Percentiles rank a stretch among this genome's conserved stretches.
These are phyloP conservation scores for Tetrahymena elliotti DNA, from an alignment of 73 alveolate genomes.

Conservation along the genomic window DNA sequence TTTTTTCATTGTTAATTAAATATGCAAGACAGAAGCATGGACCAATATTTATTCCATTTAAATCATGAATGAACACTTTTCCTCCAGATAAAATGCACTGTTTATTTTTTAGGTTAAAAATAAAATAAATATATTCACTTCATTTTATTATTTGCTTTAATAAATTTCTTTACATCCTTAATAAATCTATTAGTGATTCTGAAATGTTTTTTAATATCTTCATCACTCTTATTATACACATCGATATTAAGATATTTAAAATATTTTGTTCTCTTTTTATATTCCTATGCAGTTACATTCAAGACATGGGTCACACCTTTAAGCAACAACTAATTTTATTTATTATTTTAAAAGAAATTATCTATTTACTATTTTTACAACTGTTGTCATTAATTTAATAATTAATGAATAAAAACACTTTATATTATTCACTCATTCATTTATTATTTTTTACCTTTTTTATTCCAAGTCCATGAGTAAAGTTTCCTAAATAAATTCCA, in stretches of 20 bases:
- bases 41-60: constrained; percentile 79
- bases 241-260: constrained; percentile 74
- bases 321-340: constrained; percentile 52
- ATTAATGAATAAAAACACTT: background rate
- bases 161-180: constrained; percentile 53
- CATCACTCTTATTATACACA: constrained; percentile 76
- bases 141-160: no score
- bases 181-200: constrained; percentile 86
- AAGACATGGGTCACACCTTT: constrained; percentile 72
- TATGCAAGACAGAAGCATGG: constrained; percentile 83
- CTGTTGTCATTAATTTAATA: constrained; percentile 11
- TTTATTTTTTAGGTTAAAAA: background rate
- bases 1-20: constrained; percentile 70
- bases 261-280: constrained; percentile 76
- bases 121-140: no score
- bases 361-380: background rate
- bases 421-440: background rate
- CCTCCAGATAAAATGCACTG: constrained; percentile 44
- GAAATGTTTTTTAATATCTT: constrained; percentile 81
- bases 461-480: background rate
- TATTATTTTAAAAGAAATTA: constrained; percentile 38
- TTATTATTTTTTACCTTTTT: background rate
- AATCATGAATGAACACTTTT: constrained; percentile 74
- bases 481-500: constrained; percentile 56
- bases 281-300: constrained; percentile 77